Percentiles rank a stretch among this genome's conserved stretches.
Conservation (phyloP, 78 protist genomes). For the Dictyostelium brefeldianum region DNA sequence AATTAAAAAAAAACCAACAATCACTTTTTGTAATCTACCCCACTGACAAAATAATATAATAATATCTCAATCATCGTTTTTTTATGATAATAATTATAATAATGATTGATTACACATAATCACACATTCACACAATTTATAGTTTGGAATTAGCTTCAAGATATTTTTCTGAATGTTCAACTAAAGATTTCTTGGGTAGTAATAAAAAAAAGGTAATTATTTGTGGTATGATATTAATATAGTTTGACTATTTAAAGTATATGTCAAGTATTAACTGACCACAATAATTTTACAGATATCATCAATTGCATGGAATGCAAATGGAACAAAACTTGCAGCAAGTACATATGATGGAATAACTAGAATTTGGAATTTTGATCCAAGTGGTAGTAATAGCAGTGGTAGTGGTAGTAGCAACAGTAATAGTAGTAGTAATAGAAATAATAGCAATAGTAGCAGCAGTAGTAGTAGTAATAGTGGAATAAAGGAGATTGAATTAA, state of each 20-base stretch:
- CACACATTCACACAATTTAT: background rate
- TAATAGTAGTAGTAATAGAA: background rate
- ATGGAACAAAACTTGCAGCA: slow-evolving; percentile 67
- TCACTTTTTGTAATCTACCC: background rate
- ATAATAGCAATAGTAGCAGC: background rate
- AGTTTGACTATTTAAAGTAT: too few relatives aligned
- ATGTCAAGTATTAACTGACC: background rate
- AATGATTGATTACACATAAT: too few relatives aligned
- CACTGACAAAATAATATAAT: background rate
- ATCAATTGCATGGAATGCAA: slow-evolving; percentile 53
- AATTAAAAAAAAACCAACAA: background rate
- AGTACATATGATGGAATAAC: slow-evolving; percentile 19
- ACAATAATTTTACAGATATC: background rate
- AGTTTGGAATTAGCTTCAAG: slow-evolving; percentile 61
- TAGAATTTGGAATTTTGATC: slow-evolving; percentile 52
- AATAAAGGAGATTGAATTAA: slow-evolving; percentile 37
- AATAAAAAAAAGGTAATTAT: slow-evolving; percentile 56
- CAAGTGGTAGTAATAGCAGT: background rate
- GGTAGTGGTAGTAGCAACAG: too few relatives aligned
- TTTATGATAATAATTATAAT: too few relatives aligned
- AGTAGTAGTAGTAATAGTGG: background rate
- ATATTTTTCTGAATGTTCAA: slow-evolving; percentile 76
- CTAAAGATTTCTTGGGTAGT: slow-evolving; percentile 39
- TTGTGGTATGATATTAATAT: too few relatives aligned
- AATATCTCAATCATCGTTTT: too few relatives aligned